Conservation (phyloP, 1,139 yeast genomes). For the Diutina scorzettiae region DNA sequence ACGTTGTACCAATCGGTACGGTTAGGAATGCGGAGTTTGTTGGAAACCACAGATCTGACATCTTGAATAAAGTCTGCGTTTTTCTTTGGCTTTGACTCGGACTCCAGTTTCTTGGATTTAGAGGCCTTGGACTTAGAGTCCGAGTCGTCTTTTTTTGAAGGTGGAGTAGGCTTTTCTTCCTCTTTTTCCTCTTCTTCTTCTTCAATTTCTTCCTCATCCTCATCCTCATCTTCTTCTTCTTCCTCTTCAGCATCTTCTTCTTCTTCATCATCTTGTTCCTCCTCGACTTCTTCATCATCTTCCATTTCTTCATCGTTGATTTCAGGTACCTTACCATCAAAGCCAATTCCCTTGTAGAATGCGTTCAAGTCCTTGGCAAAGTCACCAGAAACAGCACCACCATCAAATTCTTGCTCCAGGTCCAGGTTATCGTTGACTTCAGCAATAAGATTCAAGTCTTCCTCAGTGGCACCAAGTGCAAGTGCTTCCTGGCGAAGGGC, state of each 20-base stretch:
- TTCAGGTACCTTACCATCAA: constrained; percentile 24
- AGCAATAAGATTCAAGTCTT: constrained; percentile 42
- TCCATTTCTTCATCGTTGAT: constrained; percentile 8
- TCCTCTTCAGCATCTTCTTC: constrained; percentile 19
- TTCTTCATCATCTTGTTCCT: constrained; percentile 14
- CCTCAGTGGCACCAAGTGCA: constrained; percentile 57
- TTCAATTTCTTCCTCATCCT: constrained; percentile 14
- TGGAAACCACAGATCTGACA: constrained; percentile 42
- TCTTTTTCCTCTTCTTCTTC: constrained; percentile 19
- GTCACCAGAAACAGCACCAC: constrained; percentile 29
- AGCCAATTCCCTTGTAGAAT: constrained; percentile 62
- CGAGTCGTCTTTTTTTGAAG: constrained; percentile 6
- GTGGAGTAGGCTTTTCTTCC: constrained; percentile 9
- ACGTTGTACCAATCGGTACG: constrained; percentile 68
- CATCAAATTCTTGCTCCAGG: constrained; percentile 52
- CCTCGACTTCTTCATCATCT: background rate
- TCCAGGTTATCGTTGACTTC: constrained; percentile 37
- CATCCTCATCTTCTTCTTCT: constrained; percentile 12
- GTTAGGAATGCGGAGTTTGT: constrained; percentile 48
- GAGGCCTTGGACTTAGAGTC: background rate
- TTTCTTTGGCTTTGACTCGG: constrained; percentile 12
- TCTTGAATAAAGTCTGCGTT: constrained; percentile 33
- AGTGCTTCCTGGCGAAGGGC: constrained; percentile 40
- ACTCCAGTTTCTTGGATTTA: constrained; percentile 8
- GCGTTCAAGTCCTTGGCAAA: constrained; percentile 47